phyloP scores from a whole-genome alignment of 2,329 filamentous ascomycete genomes.

The Neonectria magnoliae region DNA sequence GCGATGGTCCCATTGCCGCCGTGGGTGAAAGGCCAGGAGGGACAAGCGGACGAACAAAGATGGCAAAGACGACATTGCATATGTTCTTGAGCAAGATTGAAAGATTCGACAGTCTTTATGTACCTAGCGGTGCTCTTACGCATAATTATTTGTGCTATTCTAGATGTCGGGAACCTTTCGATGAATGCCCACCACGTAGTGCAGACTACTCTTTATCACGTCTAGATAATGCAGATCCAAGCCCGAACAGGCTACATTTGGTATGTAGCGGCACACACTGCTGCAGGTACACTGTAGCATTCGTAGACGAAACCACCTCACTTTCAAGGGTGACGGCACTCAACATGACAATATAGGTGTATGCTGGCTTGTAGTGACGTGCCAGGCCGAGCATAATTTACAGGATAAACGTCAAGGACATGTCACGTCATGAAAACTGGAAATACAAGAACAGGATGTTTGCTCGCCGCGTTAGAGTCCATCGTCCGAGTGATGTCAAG shows the following conservation, averaged over 20 bases:
- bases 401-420: conserved; percentile 15
- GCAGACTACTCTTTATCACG: too few relatives aligned
- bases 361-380: too few relatives aligned
- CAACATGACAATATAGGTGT: not conserved
- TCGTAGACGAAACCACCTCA: not conserved
- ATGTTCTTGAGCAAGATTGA: too few relatives aligned
- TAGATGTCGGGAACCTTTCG: too few relatives aligned
- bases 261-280: not conserved
- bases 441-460: conserved; percentile 31
- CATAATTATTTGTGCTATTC: too few relatives aligned
- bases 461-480: conserved; percentile 43
- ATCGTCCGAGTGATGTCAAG: conserved; percentile 21
- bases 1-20: too few relatives aligned
- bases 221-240: not conserved
- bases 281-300: not conserved
- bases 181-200: too few relatives aligned
- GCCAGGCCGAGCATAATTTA: not conserved
- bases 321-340: not conserved
- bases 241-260: not conserved
- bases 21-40: too few relatives aligned
- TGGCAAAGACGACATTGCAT: too few relatives aligned
- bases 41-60: too few relatives aligned
- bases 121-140: too few relatives aligned
- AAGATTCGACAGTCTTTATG: not conserved
- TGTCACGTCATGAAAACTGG: conserved; percentile 8